Conservation (phyloP, 495 filamentous ascomycete genomes). For the Podospora tetraspora region DNA sequence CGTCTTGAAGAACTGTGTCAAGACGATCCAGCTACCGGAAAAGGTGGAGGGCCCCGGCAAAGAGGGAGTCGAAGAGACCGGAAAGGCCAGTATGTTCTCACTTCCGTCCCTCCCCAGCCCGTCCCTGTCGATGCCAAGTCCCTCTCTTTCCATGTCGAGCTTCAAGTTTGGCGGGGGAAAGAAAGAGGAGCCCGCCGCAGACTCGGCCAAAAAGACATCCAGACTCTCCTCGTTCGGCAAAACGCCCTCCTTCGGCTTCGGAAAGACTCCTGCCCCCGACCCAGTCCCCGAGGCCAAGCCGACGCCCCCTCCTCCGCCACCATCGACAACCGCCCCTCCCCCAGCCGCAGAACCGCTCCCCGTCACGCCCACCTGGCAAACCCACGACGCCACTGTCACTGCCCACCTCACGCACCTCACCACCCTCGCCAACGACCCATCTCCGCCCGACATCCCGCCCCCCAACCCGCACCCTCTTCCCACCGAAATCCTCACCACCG, state of each 20-base stretch:
- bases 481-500: constrained; percentile 12
- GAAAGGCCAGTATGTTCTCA: constrained; percentile 3
- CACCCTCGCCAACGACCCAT: background rate
- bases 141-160: constrained; percentile 6
- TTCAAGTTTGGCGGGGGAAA: background rate
- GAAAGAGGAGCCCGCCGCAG: background rate
- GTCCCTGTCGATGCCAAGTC: background rate
- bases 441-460: background rate
- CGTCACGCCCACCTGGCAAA: constrained; percentile 6
- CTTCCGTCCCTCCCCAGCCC: constrained; percentile 10
- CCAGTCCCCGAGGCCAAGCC: background rate
- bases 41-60: background rate
- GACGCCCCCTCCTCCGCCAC: background rate
- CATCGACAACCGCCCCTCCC: background rate
- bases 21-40: background rate
- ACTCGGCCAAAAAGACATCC: constrained; percentile 7
- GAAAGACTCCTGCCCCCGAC: constrained; percentile 1
- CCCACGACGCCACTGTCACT: constrained; percentile 6
- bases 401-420: constrained; percentile 6
- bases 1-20: constrained; percentile 20
- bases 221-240: constrained; percentile 12
- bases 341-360: background rate
- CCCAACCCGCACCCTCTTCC: constrained; percentile 13
- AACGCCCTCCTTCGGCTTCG: constrained; percentile 13
- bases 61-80: background rate